phyloP scores from a whole-genome alignment of 345 rosid genomes.

The Populus euphratica region DNA sequence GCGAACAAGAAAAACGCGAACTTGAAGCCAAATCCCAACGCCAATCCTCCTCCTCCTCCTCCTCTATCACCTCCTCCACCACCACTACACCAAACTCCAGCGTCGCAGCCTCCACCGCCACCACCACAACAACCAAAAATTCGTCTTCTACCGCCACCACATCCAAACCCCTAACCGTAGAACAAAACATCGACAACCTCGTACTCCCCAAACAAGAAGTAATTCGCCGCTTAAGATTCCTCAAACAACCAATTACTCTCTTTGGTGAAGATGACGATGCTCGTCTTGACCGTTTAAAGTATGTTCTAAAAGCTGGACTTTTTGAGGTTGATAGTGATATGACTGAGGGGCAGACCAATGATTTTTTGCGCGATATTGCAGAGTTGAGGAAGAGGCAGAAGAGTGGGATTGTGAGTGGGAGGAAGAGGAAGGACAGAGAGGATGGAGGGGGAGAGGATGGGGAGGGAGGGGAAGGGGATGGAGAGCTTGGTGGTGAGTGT shows the following conservation, averaged over 20 bases:
- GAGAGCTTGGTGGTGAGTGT: slow-evolving; percentile 27
- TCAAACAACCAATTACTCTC: slow-evolving; percentile 88
- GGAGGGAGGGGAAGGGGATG: slow-evolving; percentile 68
- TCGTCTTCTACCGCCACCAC: slow-evolving; percentile 37
- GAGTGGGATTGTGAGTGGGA: slow-evolving; percentile 61
- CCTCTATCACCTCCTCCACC: slow-evolving; percentile 24
- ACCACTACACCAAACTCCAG: slow-evolving; percentile 27
- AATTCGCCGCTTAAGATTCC: slow-evolving; percentile 81
- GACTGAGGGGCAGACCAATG: slow-evolving; percentile 97
- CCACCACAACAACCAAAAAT: slow-evolving; percentile 32
- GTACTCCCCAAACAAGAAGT: slow-evolving; percentile 83
- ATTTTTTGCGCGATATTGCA: slow-evolving; percentile 83
- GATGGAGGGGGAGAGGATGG: slow-evolving; percentile 60
- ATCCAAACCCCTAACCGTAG: slow-evolving; percentile 71
- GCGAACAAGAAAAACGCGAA: slow-evolving; percentile 84
- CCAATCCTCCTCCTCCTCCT: slow-evolving; percentile 26
- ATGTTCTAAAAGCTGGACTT: slow-evolving; percentile 70
- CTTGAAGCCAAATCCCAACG: slow-evolving; percentile 74
- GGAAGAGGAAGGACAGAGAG: slow-evolving; percentile 82
- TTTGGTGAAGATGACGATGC: slow-evolving; percentile 91
- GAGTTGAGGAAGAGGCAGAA: slow-evolving; percentile 95
- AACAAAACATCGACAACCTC: slow-evolving; percentile 75
- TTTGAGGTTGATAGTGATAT: slow-evolving; percentile 93
- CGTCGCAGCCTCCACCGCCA: slow-evolving; percentile 22
- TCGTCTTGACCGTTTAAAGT: slow-evolving; percentile 76